Conservation (phyloP, 2,329 filamentous ascomycete species). For the Colletotrichum somersetense region DNA sequence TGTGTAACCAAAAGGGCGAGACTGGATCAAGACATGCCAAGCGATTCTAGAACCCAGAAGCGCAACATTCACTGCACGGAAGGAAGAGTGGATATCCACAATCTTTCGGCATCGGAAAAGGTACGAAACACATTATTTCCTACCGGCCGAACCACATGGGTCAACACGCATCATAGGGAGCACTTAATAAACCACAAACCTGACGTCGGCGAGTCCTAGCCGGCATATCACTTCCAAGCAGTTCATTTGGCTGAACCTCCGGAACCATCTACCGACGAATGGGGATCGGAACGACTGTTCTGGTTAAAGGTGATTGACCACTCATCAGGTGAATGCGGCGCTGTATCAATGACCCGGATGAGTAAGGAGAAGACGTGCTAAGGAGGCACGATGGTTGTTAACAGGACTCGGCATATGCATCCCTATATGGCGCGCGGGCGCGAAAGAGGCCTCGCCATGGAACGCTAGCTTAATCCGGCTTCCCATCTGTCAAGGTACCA, state of each 20-base stretch:
- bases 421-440: too few species aligned
- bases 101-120: too few species aligned
- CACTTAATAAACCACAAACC: not conserved
- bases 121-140: too few species aligned
- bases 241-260: not conserved
- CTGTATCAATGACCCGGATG: not conserved
- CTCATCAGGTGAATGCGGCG: not conserved
- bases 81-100: too few species aligned
- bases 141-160: too few species aligned
- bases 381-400: too few species aligned
- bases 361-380: not conserved
- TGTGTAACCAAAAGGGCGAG: too few species aligned
- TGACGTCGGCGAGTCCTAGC: not conserved
- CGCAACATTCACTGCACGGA: not conserved
- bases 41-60: too few species aligned
- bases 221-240: not conserved
- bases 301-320: not conserved
- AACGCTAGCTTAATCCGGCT: not conserved
- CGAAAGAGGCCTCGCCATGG: not conserved
- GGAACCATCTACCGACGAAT: not conserved
- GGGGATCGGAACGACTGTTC: not conserved
- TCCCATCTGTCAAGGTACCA: not conserved
- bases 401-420: too few species aligned
- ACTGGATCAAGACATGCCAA: too few species aligned
- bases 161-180: not conserved